Base-by-base conservation (phyloP, 805 yeast genomes). In the Yarrowia bubula region DNA sequence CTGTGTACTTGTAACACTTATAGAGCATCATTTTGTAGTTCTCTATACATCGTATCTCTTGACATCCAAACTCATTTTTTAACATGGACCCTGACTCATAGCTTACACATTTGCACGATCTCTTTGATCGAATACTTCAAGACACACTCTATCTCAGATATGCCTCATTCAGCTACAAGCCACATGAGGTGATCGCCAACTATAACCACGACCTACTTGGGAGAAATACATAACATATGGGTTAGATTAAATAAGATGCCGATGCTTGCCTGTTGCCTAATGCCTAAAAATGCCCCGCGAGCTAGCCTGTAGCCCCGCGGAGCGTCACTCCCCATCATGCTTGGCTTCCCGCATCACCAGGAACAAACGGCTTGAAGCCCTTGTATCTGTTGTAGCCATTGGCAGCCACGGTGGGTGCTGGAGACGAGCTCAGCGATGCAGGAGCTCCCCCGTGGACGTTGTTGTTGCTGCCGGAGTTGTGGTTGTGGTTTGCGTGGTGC, bases 381-480 rank as follows among this genome's bases (percentile, higher is more conserved):
- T 55, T 55, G 47, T 55, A 55, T 41, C 61, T 55, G 61, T 41
- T 55, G 47, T 55, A 55, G 47, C 61, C 61, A 55, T 55, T 55
- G 37, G 31, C 61, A 17, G 43, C 28, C 9, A 13, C 61, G 46
- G 61, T 4, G 6, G 61, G 61, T 15, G 61, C 47, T 14, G 61
- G 47, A 55, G 61, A 55, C 31, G 61, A 31, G 47, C 47, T 38
- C 31, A 31, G 15, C 37, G 61, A 41, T 55, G 61, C 42, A 39
- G 47, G 37, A 13, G 61, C 61, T 28, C 60, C 44, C n/a, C 44
- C 60, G 17, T 22, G 28, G 28, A n/a, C n/a, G n/a, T 22, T 22
- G 28, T 10, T 22, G 60, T 51, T 38, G 60, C 44, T 38, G 60
- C 60, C 60, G 33, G 18, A 11, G 33, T 31, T 39, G 44, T 38